A percentile compares a stretch with the other conserved stretches of the same genome.
phyloP scores from a whole-genome alignment of 2,329 filamentous ascomycete species.

The Xylariaceae sp. region DNA sequence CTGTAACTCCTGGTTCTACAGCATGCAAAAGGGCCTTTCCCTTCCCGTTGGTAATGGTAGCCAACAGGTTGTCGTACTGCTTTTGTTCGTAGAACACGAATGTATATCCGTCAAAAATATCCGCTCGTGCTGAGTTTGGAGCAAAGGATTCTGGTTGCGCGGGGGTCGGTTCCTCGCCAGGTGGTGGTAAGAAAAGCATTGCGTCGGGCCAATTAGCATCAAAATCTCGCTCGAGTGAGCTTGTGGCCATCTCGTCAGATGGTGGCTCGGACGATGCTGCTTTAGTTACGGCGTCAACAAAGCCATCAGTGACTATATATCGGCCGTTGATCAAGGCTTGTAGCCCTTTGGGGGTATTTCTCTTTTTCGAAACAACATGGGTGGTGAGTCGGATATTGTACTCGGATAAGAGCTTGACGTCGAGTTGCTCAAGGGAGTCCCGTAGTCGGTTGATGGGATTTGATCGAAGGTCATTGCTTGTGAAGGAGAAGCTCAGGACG shows the following conservation, averaged over 20 bases:
- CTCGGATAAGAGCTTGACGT: conserved; percentile 77
- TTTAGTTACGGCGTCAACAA: conserved; percentile 66
- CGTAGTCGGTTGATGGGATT: conserved; percentile 61
- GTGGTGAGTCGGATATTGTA: conserved; percentile 71
- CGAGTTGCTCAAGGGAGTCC: conserved; percentile 71
- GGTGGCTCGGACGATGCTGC: conserved; percentile 49
- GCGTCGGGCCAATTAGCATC: conserved; percentile 74
- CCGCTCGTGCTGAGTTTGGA: conserved; percentile 61
- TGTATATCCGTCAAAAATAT: conserved; percentile 80
- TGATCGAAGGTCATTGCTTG: conserved; percentile 64
- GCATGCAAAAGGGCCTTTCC: conserved; percentile 74
- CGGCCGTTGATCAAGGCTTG: conserved; percentile 80
- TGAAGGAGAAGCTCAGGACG: conserved; percentile 77
- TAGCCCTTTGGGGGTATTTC: conserved; percentile 83
- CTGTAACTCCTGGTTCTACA: conserved; percentile 59
- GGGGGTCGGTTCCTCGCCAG: conserved; percentile 69
- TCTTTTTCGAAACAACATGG: conserved; percentile 82
- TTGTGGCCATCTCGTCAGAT: conserved; percentile 46
- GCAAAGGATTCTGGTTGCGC: conserved; percentile 65
- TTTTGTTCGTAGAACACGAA: conserved; percentile 78
- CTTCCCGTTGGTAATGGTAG: conserved; percentile 70
- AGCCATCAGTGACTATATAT: conserved; percentile 70
- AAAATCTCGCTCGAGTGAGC: conserved; percentile 74
- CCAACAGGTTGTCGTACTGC: conserved; percentile 73
- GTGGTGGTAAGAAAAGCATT: conserved; percentile 65